A percentile compares a stretch with the other conserved stretches of the same genome.
phyloP scores from a whole-genome alignment of 2,329 filamentous ascomycete species.

The Fusarium agapanthi region DNA sequence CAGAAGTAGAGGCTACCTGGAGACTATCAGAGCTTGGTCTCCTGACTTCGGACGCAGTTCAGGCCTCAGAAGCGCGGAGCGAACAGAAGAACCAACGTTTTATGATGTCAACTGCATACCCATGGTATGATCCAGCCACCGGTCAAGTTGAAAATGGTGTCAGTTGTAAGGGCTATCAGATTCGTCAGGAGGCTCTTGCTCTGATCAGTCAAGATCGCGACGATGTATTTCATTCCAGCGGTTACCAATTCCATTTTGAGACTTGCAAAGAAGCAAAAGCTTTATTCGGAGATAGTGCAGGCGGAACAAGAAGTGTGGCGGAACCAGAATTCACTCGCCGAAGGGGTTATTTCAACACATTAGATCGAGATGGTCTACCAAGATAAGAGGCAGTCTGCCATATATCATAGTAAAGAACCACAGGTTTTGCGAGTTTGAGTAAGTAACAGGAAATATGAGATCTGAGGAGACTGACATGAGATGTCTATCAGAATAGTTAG shows the following conservation, averaged over 20 bases:
- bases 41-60: rapidly evolving
- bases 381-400: not conserved
- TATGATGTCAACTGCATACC: not conserved
- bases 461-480: not conserved
- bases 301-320: not conserved
- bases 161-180: not conserved
- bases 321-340: not conserved
- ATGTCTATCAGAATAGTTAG: rapidly evolving
- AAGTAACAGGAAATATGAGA: rapidly evolving
- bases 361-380: not conserved
- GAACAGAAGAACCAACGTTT: not conserved
- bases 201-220: not conserved
- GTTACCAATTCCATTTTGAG: not conserved
- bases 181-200: not conserved
- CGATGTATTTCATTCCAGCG: not conserved
- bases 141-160: not conserved
- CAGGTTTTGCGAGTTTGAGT: rapidly evolving
- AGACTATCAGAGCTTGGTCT: not conserved
- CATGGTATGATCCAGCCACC: not conserved
- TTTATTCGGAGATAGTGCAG: rapidly evolving
- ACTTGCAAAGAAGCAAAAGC: not conserved
- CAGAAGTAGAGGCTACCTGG: not conserved
- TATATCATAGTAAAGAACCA: not conserved
- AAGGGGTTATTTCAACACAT: not conserved
- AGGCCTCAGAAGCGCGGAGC: rapidly evolving